Base-by-base conservation (phyloP, 306 rosid genomes). In the Casuarina cunninghamiana region DNA sequence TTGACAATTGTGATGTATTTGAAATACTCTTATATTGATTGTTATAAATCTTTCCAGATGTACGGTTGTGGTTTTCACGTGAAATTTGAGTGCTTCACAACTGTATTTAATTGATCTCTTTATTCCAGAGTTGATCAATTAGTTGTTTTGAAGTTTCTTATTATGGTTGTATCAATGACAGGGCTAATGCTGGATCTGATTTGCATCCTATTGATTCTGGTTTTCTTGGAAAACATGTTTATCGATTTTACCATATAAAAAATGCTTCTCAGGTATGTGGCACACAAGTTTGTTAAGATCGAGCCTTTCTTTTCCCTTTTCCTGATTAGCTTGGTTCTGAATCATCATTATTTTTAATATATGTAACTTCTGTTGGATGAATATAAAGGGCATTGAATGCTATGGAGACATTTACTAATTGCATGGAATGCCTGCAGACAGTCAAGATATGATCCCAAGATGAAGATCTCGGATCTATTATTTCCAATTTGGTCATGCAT, bases 231-330 rank as follows among this genome's bases (percentile, higher is more conserved):
- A 86, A 82, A 19, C 85, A 41, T 71, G 80, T 73, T 32, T 77
- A 87, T 84, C 84, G 83, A 42, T 93, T 91, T 83, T 93, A 92
- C 80, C 97, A 95, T 81, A 75, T 92, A 63, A 86, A 85, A 84
- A 82, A 86, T 76, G 84, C 71, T 83, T 79, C 88, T 74, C 97
- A 95, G 98, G 98, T 95, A 89, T 72, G 41, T 16, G 53, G 66
- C 50, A 67, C 26, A 35, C 50, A 42, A 42, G 49, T 6, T 50
- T 41, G 9, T 67, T 66, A 54, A 55, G 38, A 44, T 45, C 71
- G n/a, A 70, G 50, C 21, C 13, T 74, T 72, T 67, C 80, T 71
- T 81, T 68, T 76, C 5, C 10, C 44, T 15, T 5, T 43, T 11
- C 3, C 68, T 53, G 3, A 5, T 35, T 55, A 15, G 37, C 7